Evolutionary conservation across 2,329 filamentous ascomycete species (phyloP).

Genomic region (Fonsecaea pugnacius): DNA sequence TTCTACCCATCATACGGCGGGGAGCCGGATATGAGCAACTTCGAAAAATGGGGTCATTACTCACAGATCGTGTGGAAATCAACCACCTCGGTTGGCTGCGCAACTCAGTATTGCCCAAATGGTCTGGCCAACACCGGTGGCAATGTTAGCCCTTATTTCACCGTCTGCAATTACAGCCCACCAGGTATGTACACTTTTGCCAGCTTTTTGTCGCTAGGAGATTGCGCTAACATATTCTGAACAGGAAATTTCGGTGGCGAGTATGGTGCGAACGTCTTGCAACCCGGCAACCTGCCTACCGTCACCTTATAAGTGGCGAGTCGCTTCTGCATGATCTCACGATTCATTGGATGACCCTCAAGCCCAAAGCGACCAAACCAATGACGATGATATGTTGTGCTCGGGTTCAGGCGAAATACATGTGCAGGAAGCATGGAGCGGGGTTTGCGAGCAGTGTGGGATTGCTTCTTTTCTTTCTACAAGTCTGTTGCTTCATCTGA

Average conservation of each 20-base stretch:
- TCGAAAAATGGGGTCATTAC: constrained; percentile 74
- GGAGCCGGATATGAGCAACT: constrained; percentile 65
- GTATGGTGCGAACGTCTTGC: constrained; percentile 59
- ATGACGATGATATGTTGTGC: neutral
- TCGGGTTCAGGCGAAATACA: neutral
- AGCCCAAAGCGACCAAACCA: neutral
- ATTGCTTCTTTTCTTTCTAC: constrained; percentile 26
- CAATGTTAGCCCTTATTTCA: constrained; percentile 64
- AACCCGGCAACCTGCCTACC: constrained; percentile 46
- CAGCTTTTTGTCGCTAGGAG: neutral
- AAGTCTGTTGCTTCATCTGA: constrained; percentile 21
- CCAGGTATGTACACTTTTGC: constrained; percentile 61
- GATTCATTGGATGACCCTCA: constrained; percentile 16
- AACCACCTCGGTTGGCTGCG: constrained; percentile 67
- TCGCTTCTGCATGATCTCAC: constrained; percentile 22
- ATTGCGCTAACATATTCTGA: constrained; percentile 38
- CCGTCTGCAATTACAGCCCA: constrained; percentile 85
- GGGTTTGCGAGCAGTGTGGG: constrained; percentile 11
- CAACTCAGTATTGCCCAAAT: constrained; percentile 51
- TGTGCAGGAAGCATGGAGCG: neutral
- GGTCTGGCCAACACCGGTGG: constrained; percentile 49
- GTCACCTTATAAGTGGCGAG: constrained; percentile 36
- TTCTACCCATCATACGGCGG: constrained; percentile 65
- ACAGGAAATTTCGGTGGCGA: constrained; percentile 60
- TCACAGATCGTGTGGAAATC: constrained; percentile 73